Evolutionary conservation across 2,329 filamentous ascomycete species (phyloP).

Genomic region (Microsporum audouinii): DNA sequence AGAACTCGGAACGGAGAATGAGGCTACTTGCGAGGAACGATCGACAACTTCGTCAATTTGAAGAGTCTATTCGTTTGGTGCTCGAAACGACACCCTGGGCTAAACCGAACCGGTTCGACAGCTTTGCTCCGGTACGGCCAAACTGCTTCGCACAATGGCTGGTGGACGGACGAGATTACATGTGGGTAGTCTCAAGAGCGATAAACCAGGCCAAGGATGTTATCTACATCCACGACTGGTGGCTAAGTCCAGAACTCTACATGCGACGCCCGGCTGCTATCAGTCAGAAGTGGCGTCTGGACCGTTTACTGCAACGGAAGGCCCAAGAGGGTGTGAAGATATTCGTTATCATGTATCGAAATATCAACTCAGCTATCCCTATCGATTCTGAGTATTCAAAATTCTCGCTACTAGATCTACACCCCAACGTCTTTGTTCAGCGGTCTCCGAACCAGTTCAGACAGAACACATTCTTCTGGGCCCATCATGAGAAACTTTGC

Average conservation of each 20-base stretch:
- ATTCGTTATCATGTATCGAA: slow-evolving; percentile 76
- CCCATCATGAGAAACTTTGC: slow-evolving; percentile 95
- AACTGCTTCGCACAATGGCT: slow-evolving; percentile 94
- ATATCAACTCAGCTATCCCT: slow-evolving; percentile 91
- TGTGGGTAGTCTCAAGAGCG: slow-evolving; percentile 83
- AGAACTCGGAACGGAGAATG: slow-evolving; percentile 83
- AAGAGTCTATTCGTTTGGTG: slow-evolving; percentile 86
- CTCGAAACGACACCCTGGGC: slow-evolving; percentile 71
- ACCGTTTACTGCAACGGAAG: slow-evolving; percentile 73
- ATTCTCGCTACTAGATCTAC: slow-evolving; percentile 84
- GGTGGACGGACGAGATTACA: slow-evolving; percentile 89
- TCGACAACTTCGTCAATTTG: slow-evolving; percentile 78
- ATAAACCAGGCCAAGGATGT: slow-evolving; percentile 83
- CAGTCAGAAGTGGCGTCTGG: slow-evolving; percentile 77
- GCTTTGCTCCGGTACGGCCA: slow-evolving; percentile 76
- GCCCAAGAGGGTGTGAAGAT: slow-evolving; percentile 93
- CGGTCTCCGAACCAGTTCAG: slow-evolving; percentile 95
- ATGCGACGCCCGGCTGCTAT: slow-evolving; percentile 70
- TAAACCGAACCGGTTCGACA: slow-evolving; percentile 71
- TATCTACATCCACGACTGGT: slow-evolving; percentile 94
- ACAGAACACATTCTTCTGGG: slow-evolving; percentile 99
- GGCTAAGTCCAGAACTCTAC: slow-evolving; percentile 82
- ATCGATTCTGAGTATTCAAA: slow-evolving; percentile 99
- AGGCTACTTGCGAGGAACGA: slow-evolving; percentile 87
- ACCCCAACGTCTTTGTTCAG: slow-evolving; percentile 95